A percentile compares a stretch with the other conserved stretches of the same genome.
Evolutionary conservation across 768 basidiomycete species (phyloP).

Genomic region (Lenzites betulinus): DNA sequence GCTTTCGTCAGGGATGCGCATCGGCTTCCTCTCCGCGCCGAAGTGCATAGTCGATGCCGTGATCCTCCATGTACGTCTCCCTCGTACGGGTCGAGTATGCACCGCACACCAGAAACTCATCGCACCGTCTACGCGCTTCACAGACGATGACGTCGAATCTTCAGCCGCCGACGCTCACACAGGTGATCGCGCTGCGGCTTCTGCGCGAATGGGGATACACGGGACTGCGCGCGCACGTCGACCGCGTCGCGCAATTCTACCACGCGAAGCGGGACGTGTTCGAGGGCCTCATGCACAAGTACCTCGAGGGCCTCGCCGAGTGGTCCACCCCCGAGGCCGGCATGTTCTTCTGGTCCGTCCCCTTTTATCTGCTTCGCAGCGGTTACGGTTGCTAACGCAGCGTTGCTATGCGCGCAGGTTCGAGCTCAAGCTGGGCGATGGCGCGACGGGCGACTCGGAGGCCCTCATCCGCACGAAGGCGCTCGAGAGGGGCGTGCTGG

Average conservation of each 20-base stretch:
- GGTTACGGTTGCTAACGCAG: background rate
- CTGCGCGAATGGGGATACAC: conserved; percentile 75
- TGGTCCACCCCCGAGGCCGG: conserved; percentile 74
- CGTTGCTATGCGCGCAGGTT: conserved; percentile 51
- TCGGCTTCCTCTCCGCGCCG: conserved; percentile 84
- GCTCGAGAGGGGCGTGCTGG: conserved; percentile 81
- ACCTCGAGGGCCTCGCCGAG: conserved; percentile 77
- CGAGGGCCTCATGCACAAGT: conserved; percentile 69
- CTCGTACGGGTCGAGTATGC: background rate
- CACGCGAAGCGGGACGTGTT: conserved; percentile 74
- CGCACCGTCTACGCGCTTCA: conserved; percentile 3
- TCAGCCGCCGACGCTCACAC: conserved; percentile 64
- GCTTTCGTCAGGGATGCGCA: conserved; percentile 71
- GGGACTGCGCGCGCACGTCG: conserved; percentile 70
- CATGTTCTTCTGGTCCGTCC: conserved; percentile 85
- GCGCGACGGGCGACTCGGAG: conserved; percentile 64
- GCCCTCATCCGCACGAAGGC: conserved; percentile 73
- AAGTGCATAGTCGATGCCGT: conserved; percentile 65
- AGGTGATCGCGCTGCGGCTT: conserved; percentile 59
- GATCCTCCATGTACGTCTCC: conserved; percentile 60
- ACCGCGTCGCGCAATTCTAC: conserved; percentile 73
- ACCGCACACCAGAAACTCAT: background rate
- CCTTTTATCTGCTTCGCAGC: conserved; percentile 2
- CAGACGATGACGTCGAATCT: conserved; percentile 71
- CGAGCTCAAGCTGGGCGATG: conserved; percentile 52